Percentiles rank a stretch among this genome's conserved stretches.
phyloP scores from a whole-genome alignment of 2,329 filamentous ascomycete genomes.

The Diaporthe citriasiana region DNA sequence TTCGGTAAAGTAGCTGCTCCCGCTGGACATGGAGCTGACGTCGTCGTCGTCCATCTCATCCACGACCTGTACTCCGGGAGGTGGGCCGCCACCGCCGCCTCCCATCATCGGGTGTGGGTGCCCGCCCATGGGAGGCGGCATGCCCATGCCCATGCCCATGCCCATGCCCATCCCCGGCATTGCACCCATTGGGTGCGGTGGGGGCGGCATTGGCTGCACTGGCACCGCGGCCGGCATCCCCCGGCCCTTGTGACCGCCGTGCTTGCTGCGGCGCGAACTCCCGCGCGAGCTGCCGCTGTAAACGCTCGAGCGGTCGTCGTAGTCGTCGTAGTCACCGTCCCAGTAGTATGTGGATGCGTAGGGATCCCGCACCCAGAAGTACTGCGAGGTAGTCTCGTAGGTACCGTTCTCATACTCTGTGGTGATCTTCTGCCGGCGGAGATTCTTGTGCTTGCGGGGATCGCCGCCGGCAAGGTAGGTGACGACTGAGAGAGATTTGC shows the following conservation, averaged over 20 bases:
- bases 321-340: slow-evolving; percentile 33
- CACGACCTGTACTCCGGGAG: not conserved
- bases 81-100: not conserved
- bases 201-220: slow-evolving; percentile 29
- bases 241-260: slow-evolving; percentile 28
- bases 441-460: slow-evolving; percentile 42
- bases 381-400: slow-evolving; percentile 31
- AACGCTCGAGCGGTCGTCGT: slow-evolving; percentile 32
- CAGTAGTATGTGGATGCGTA: slow-evolving; percentile 40
- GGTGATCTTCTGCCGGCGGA: slow-evolving; percentile 40
- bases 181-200: slow-evolving; percentile 17
- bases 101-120: slow-evolving; percentile 14
- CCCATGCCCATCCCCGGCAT: slow-evolving; percentile 10
- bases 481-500: slow-evolving; percentile 32
- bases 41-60: slow-evolving; percentile 38
- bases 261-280: slow-evolving; percentile 37
- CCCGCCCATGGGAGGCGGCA: slow-evolving; percentile 22
- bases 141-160: slow-evolving; percentile 23
- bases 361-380: slow-evolving; percentile 41
- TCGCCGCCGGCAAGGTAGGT: slow-evolving; percentile 43
- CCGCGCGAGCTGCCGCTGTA: slow-evolving; percentile 35
- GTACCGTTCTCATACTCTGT: slow-evolving; percentile 41
- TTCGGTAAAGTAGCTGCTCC: slow-evolving; percentile 34
- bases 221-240: slow-evolving; percentile 10
- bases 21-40: slow-evolving; percentile 25